Percentiles rank a stretch among this genome's conserved stretches.
Conservation (phyloP, 2,329 filamentous ascomycete genomes). For the Lecanicillium sp. region DNA sequence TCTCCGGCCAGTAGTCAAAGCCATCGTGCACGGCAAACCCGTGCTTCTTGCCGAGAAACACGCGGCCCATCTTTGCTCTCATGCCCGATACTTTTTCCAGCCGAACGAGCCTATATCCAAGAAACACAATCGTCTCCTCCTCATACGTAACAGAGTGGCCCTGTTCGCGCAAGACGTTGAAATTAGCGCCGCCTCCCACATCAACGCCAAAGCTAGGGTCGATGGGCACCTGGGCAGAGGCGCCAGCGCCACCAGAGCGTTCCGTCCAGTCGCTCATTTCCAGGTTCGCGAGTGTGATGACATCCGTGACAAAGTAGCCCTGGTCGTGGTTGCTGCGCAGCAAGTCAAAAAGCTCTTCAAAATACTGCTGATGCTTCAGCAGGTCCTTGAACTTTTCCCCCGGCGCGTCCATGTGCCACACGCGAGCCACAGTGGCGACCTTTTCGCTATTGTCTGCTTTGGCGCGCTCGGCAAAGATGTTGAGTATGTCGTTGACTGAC, state of each 20-base stretch:
- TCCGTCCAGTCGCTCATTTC: slow-evolving; percentile 12
- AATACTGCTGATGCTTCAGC: slow-evolving; percentile 16
- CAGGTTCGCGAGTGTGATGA: slow-evolving; percentile 19
- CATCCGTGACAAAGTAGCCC: slow-evolving; percentile 20
- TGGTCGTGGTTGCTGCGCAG: slow-evolving; percentile 15
- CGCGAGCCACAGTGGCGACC: slow-evolving; percentile 17
- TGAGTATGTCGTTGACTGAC: slow-evolving; percentile 18
- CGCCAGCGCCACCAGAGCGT: slow-evolving; percentile 9
- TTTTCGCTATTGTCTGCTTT: slow-evolving; percentile 10
- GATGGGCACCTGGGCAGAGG: slow-evolving; percentile 12
- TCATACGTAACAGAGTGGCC: slow-evolving; percentile 16
- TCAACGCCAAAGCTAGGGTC: slow-evolving; percentile 14
- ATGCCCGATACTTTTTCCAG: slow-evolving; percentile 19
- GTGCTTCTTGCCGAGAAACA: slow-evolving; percentile 38
- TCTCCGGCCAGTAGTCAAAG: slow-evolving; percentile 18
- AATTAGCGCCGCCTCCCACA: slow-evolving; percentile 11
- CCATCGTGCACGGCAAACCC: slow-evolving; percentile 17
- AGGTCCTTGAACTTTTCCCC: slow-evolving; percentile 21
- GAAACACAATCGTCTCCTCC: slow-evolving; percentile 20
- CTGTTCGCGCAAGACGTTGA: slow-evolving; percentile 14
- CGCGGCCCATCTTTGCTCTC: slow-evolving; percentile 18
- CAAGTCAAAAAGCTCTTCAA: slow-evolving; percentile 19
- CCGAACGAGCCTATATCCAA: slow-evolving; percentile 18
- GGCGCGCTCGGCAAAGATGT: slow-evolving; percentile 17
- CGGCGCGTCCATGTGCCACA: slow-evolving; percentile 22